A percentile compares a stretch with the other conserved stretches of the same genome.
Conservation (phyloP, 495 filamentous ascomycete genomes). For the Talaromyces proteolyticus region DNA sequence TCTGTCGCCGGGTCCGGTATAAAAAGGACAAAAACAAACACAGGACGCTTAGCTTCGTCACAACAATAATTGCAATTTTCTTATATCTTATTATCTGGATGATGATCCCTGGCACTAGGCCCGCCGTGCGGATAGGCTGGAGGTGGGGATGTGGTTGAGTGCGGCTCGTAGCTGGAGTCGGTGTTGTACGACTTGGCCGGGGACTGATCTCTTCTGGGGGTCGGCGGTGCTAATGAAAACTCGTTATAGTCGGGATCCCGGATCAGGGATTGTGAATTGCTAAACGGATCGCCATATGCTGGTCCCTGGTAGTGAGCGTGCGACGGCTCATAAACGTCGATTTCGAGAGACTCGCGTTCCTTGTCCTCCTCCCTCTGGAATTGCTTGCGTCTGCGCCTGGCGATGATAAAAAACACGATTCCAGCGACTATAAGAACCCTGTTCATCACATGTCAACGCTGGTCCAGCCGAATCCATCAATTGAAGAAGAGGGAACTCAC, state of each 20-base stretch:
- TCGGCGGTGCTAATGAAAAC: constrained; percentile 4
- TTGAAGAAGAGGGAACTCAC: neutral
- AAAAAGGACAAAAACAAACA: too few relatives aligned
- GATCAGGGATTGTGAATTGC: neutral
- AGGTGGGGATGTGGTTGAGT: neutral
- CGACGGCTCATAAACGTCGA: constrained; percentile 5
- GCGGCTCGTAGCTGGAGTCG: neutral
- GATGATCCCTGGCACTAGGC: neutral
- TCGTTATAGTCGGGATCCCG: constrained; percentile 6
- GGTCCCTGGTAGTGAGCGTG: neutral
- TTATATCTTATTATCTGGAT: neutral
- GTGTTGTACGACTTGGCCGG: constrained; percentile 1
- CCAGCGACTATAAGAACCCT: constrained; percentile 2
- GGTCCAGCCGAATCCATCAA: neutral
- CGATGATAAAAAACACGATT: constrained; percentile 1
- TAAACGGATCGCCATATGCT: neutral
- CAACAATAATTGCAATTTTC: too few relatives aligned
- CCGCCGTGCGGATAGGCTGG: neutral
- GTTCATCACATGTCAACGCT: neutral
- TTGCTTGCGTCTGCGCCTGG: constrained; percentile 1
- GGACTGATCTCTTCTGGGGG: neutral
- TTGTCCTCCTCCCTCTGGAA: constrained; percentile 2
- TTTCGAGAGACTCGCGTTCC: constrained; percentile 6
- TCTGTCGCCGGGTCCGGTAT: too few relatives aligned
- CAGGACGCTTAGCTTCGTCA: too few relatives aligned